A percentile compares a stretch with the other conserved stretches of the same genome.
These are phyloP conservation scores for Suillus ampliporus DNA, from an alignment of 768 basidiomycete genomes.

Conservation along the genomic window DNA sequence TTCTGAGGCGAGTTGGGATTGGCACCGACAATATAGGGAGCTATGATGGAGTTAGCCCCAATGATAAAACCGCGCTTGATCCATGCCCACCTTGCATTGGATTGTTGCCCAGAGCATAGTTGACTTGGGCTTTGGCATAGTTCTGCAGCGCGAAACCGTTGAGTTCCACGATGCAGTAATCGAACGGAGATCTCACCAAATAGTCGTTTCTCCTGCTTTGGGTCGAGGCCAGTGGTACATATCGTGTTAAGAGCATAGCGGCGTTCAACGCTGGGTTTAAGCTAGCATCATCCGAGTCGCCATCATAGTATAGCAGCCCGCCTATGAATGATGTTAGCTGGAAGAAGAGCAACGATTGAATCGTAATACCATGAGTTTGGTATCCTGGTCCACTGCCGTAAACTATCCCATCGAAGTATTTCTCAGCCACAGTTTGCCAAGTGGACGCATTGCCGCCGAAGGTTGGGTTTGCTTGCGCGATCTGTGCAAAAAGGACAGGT, in stretches of 20 bases:
- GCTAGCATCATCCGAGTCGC: slow-evolving; percentile 79
- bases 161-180: slow-evolving; percentile 1
- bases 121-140: slow-evolving; percentile 78
- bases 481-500: slow-evolving; percentile 76
- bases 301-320: slow-evolving; percentile 81
- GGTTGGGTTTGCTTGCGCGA: slow-evolving; percentile 60
- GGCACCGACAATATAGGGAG: slow-evolving; percentile 77
- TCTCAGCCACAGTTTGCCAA: slow-evolving; percentile 77
- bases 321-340: slow-evolving; percentile 46
- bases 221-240: slow-evolving; percentile 74
- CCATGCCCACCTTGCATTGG: slow-evolving; percentile 75
- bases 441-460: slow-evolving; percentile 60
- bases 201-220: slow-evolving; percentile 63
- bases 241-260: slow-evolving; percentile 82
- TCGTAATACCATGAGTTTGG: slow-evolving; percentile 60
- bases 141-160: slow-evolving; percentile 44
- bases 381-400: slow-evolving; percentile 58
- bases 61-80: background rate
- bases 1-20: slow-evolving; percentile 92
- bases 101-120: slow-evolving; percentile 87
- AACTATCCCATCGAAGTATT: slow-evolving; percentile 76
- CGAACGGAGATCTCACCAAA: slow-evolving; percentile 44
- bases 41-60: slow-evolving; percentile 12
- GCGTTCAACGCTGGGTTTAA: slow-evolving; percentile 88
- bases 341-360: slow-evolving; percentile 3